Base-by-base conservation (phyloP, 75 land plant genomes). In the Isoetes taiwanensis region DNA sequence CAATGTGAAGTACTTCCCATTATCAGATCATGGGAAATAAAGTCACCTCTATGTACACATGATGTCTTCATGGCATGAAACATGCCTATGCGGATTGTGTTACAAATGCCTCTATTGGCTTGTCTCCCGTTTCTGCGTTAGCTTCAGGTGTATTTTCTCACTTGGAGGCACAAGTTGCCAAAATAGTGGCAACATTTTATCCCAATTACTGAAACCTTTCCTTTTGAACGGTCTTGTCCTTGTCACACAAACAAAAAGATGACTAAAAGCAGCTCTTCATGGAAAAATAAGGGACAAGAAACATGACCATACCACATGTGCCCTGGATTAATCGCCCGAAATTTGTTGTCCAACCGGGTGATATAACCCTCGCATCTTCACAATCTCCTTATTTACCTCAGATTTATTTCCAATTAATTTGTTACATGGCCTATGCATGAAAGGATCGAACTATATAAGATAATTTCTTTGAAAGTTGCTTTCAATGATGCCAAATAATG, bases 91-190 rank as follows among this genome's bases (percentile, higher is more conserved):
- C 69, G 17, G 63, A 27, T 16, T 66, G 69, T 0, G 64, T 53
- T 12, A 66, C 69, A 8, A 66, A 41, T 2, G 24, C 30, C 11
- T 41, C 63, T 11, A 59, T 38, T 28, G 30, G 32, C 6, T 48
- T 46, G 43, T 54, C 72, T 31, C 70, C 74, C 54, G 64, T 79
- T 9, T 76, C 77, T 0, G 74, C 78, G 62, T 70, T 78, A 11
- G 98, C 98, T 62, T 93, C 98, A 2, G 98, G 98, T 0, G 96
- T 79, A 62, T 93, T 96, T 78, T 93, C 73, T 93, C 98, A 58
- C 98, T 93, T 4, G 98, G 98, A 39, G 98, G 98, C 31, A 93
- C 96, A 25, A 93, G 63, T 67, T 93, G 98, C 98, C 98, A 93
- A 62, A 93, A 93, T 38, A 78, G 43, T 3, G 90, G 84, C 26